Percentiles rank a stretch among this genome's conserved stretches.
Evolutionary conservation across 352 stramenopile species (phyloP).

Genomic region (Phytophthora pini): DNA sequence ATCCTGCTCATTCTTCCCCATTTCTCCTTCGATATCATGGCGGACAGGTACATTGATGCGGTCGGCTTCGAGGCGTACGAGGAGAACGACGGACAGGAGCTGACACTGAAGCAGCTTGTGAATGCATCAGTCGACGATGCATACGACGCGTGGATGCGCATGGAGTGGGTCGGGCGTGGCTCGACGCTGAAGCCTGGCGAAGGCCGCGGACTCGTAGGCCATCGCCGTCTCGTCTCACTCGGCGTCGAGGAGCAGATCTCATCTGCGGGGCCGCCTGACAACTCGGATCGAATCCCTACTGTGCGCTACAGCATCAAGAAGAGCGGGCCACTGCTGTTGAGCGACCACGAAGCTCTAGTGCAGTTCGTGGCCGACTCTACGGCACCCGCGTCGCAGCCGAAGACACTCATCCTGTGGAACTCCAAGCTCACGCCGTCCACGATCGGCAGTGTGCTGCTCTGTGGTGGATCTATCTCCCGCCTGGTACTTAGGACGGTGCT

Average conservation of each 20-base stretch:
- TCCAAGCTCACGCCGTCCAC: slow-evolving; percentile 63
- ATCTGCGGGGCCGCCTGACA: slow-evolving; percentile 47
- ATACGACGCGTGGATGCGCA: slow-evolving; percentile 61
- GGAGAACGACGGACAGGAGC: slow-evolving; percentile 62
- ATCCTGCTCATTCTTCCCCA: slow-evolving; percentile 2
- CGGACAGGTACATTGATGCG: slow-evolving; percentile 49
- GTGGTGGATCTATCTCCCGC: slow-evolving; percentile 56
- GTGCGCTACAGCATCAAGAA: slow-evolving; percentile 58
- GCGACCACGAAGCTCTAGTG: slow-evolving; percentile 64
- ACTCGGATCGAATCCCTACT: slow-evolving; percentile 48
- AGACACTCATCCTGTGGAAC: slow-evolving; percentile 69
- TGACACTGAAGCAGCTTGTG: slow-evolving; percentile 50
- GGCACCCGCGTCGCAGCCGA: slow-evolving; percentile 24
- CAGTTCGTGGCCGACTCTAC: slow-evolving; percentile 56
- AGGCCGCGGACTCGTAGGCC: slow-evolving; percentile 52
- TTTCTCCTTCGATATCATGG: slow-evolving; percentile 14
- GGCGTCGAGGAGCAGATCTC: slow-evolving; percentile 67
- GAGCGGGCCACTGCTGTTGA: slow-evolving; percentile 50
- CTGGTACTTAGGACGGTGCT: slow-evolving; percentile 43
- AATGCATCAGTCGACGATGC: slow-evolving; percentile 34
- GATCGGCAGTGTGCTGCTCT: slow-evolving; percentile 58
- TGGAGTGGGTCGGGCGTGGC: slow-evolving; percentile 46
- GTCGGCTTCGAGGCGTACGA: slow-evolving; percentile 48
- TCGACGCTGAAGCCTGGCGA: slow-evolving; percentile 41
- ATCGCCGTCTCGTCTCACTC: slow-evolving; percentile 45